phyloP scores from a whole-genome alignment of 495 filamentous ascomycete species.

The Cladorrhinum samala region DNA sequence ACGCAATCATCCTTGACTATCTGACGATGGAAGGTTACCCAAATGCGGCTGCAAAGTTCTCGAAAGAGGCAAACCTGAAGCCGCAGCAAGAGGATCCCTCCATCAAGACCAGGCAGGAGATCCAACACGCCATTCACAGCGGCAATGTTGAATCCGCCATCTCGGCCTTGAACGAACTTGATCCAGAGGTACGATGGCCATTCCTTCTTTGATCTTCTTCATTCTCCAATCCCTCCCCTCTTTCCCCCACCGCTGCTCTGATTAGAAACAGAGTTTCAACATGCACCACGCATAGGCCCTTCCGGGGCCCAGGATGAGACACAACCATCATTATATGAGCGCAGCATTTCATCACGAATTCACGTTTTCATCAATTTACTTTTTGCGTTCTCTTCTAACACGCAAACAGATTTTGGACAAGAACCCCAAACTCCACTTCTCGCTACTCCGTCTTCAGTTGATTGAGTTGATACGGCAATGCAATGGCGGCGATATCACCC shows the following conservation, averaged over 20 bases:
- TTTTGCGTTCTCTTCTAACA: conserved; percentile 10
- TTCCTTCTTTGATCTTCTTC: too few relatives aligned
- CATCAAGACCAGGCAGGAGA: conserved; percentile 71
- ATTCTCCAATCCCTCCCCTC: too few relatives aligned
- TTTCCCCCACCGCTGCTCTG: conserved; percentile 53
- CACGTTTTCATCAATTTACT: background rate
- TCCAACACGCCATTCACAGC: conserved; percentile 71
- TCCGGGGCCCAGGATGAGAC: conserved; percentile 78
- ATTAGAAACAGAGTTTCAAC: conserved; percentile 83
- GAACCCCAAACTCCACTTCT: conserved; percentile 80
- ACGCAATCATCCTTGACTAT: conserved; percentile 93
- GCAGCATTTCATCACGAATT: conserved; percentile 21
- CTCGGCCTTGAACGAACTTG: conserved; percentile 78
- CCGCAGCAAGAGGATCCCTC: conserved; percentile 61
- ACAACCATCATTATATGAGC: conserved; percentile 92
- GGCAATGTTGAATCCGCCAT: conserved; percentile 83
- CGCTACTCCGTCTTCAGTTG: conserved; percentile 82
- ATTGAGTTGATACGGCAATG: conserved; percentile 84
- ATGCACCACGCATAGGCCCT: conserved; percentile 99
- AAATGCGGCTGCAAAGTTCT: conserved; percentile 88
- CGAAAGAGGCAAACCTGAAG: conserved; percentile 82
- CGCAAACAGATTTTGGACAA: conserved; percentile 72
- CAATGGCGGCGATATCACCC: conserved; percentile 69
- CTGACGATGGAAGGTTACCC: conserved; percentile 93
- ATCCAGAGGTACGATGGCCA: conserved; percentile 68